Evolutionary conservation across 139 green algal genomes (phyloP).

Genomic region (Zygnema cylindricum): DNA sequence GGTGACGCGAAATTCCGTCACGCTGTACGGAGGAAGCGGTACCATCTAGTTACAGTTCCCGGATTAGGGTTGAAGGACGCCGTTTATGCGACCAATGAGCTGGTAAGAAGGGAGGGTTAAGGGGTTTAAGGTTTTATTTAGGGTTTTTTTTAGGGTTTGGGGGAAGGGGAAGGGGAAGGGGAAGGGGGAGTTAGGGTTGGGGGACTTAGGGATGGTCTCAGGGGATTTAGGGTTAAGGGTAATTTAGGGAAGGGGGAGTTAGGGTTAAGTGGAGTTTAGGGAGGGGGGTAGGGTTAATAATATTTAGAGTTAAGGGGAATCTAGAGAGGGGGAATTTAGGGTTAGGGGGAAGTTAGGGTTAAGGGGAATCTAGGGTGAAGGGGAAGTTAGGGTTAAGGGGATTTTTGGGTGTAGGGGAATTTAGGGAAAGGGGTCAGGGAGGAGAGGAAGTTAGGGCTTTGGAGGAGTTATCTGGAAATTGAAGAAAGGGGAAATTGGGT

Average conservation of each 20-base stretch:
- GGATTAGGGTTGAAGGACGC: slow-evolving; percentile 25
- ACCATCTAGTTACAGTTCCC: slow-evolving; percentile 23
- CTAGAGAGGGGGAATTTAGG: neutral
- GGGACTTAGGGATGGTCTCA: neutral
- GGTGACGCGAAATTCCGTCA: slow-evolving; percentile 40
- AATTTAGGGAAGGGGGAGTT: neutral
- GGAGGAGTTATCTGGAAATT: too few relatives aligned
- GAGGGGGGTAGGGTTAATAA: neutral
- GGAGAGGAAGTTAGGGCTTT: too few relatives aligned
- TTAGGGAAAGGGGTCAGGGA: too few relatives aligned
- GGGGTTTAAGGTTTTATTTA: neutral
- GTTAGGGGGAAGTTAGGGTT: neutral
- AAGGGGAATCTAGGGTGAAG: neutral
- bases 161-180: neutral
- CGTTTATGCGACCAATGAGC: slow-evolving; percentile 21
- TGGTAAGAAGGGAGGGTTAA: neutral
- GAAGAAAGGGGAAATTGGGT: too few relatives aligned
- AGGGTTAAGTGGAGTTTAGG: neutral
- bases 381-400: neutral
- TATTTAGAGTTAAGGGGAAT: too few relatives aligned
- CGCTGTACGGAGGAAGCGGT: slow-evolving; percentile 39
- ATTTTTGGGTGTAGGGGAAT: too few relatives aligned
- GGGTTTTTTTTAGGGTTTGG: neutral
- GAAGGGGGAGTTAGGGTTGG: neutral
- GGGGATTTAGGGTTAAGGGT: neutral